phyloP scores from a whole-genome alignment of 805 yeast species.

The Yarrowia osloensis region DNA sequence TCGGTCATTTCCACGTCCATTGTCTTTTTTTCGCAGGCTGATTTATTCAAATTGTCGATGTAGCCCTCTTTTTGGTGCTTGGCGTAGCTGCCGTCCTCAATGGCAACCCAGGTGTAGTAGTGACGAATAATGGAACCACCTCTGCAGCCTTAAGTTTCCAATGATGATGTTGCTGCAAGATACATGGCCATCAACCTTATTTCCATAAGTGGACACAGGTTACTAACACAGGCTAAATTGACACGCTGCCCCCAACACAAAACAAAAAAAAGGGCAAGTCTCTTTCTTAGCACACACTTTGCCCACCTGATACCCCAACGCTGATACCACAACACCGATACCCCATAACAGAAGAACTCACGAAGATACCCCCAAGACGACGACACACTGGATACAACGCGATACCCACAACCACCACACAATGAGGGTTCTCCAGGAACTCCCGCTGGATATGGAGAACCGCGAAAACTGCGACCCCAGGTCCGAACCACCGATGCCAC shows the following conservation, averaged over 20 bases:
- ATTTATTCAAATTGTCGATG: neutral
- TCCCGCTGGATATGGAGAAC: neutral
- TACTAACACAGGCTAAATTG: neutral
- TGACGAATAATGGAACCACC: constrained; percentile 11
- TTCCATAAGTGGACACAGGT: neutral
- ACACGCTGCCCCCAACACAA: neutral
- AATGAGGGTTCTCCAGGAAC: constrained; percentile 21
- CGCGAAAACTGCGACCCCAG: constrained; percentile 10
- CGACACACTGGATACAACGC: no score
- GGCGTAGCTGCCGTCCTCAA: neutral
- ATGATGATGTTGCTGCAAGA: constrained; percentile 22
- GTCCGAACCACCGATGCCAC: neutral
- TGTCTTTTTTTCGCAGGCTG: neutral
- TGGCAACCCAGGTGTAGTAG: neutral
- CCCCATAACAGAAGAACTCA: no score
- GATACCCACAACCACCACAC: neutral
- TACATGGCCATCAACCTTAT: constrained; percentile 17
- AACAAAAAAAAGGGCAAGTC: no score
- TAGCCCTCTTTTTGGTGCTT: neutral
- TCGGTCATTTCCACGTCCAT: constrained; percentile 28
- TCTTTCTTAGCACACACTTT: neutral
- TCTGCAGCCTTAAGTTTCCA: constrained; percentile 4
- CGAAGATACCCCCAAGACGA: no score
- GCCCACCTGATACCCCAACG: no score
- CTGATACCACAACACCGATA: neutral